Base-by-base conservation (phyloP, 2,329 filamentous ascomycete genomes). In the Cladorrhinum sp. region DNA sequence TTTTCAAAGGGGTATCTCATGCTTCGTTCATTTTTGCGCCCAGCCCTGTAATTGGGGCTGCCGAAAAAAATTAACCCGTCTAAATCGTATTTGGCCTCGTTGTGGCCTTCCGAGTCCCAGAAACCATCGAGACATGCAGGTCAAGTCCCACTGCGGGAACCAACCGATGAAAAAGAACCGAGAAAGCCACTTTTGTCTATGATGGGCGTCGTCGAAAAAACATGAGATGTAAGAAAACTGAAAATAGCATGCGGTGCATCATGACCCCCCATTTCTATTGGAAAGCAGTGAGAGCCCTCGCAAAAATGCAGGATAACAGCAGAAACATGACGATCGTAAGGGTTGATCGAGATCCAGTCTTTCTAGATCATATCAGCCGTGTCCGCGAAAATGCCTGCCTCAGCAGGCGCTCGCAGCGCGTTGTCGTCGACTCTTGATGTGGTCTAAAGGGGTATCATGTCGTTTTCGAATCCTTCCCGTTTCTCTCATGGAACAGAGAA, bases 101-200 rank as follows among this genome's bases (percentile, higher is more conserved):
- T 24, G 29, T 54, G 27, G 36, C 29, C 53, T 38, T 56, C 32
- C 24, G 36, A 45, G 36, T 49, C 16, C 10, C 41, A 45, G n/a
- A 45, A 45, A 45, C 41, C 41, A 45, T 22, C n/a, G 62, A 65
- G 60, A 67, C 64, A 56, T 49, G 57, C 59, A 52, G 57, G 64
- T 25, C 59, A 64, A 58, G 55, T 64, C 65, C 64, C 57, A 50
- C 57, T 54, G 61, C 55, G 58, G n/a, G 57, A 66, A 64, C 65
- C 66, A 73, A 79, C 79, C 75, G 80, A 78, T 83, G 64, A 65
- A 63, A 53, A 55, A 61, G 76, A 82, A 81, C 80, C 66, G 82
- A 85, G 81, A 83, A 84, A 84, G 83, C 82, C 81, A 81, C 81
- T 85, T 85, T 85, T 85, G 80, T 86, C 83, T 86, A 85, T 82